Percentiles rank a stretch among this genome's conserved stretches.
Conservation (phyloP, 768 basidiomycete genomes). For the Imleria badia region DNA sequence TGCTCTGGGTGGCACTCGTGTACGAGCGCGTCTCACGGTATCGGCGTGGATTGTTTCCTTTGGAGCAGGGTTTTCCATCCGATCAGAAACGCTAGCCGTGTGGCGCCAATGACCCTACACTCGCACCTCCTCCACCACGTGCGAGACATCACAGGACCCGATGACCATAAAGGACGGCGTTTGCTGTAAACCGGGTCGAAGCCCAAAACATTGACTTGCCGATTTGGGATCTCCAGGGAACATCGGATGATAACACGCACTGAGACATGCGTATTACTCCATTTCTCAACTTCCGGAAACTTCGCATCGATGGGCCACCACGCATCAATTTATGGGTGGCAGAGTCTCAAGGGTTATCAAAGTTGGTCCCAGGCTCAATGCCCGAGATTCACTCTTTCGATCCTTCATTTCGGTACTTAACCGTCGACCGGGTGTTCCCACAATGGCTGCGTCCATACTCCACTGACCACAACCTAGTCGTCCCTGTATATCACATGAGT, state of each 20-base stretch:
- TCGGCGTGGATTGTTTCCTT: slow-evolving; percentile 69
- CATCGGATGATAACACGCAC: not conserved
- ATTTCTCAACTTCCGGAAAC: not conserved
- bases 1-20: slow-evolving; percentile 73
- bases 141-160: too few relatives aligned
- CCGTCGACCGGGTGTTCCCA: slow-evolving; percentile 2
- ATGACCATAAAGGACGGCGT: not conserved
- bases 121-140: too few relatives aligned
- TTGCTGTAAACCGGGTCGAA: too few relatives aligned
- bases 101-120: slow-evolving; percentile 69
- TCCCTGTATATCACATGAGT: not conserved
- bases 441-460: not conserved
- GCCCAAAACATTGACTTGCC: slow-evolving; percentile 1
- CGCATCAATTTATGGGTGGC: not conserved
- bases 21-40: slow-evolving; percentile 74
- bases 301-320: not conserved
- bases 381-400: not conserved
- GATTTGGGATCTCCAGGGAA: not conserved
- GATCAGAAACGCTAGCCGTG: slow-evolving; percentile 95
- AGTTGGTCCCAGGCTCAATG: not conserved
- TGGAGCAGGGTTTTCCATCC: slow-evolving; percentile 75
- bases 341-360: not conserved
- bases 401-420: not conserved
- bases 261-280: not conserved
- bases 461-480: not conserved